These are phyloP conservation scores for Sphagnum magellanicum DNA, from an alignment of 228 moss, liverwort and hornwort species.

Conservation along the genomic window DNA sequence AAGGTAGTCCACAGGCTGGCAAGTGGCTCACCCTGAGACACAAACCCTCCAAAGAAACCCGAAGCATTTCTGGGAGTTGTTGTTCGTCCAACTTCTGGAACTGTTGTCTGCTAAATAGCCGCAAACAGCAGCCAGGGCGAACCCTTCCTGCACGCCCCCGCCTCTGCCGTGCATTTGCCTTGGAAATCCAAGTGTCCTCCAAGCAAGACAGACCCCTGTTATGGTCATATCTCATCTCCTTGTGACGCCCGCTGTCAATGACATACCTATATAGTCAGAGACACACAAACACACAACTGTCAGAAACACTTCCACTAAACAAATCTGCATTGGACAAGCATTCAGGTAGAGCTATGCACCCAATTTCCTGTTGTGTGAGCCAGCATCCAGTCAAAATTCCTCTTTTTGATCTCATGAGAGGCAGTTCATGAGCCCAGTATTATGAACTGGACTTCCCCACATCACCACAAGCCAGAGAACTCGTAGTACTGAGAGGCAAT, in stretches of 20 bases:
- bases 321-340: too few species aligned
- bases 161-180: slow-evolving; percentile 56
- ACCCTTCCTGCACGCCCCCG: slow-evolving; percentile 60
- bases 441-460: too few species aligned
- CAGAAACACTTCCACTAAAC: too few species aligned
- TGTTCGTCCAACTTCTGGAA: slow-evolving; percentile 51
- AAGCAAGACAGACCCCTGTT: slow-evolving; percentile 54
- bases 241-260: slow-evolving; percentile 51
- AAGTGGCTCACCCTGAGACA: slow-evolving; percentile 37
- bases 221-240: slow-evolving; percentile 62
- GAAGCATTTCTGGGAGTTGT: slow-evolving; percentile 54
- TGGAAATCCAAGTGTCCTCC: slow-evolving; percentile 61
- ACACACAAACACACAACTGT: too few species aligned
- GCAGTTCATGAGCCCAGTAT: too few species aligned
- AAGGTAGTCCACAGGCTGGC: too few species aligned
- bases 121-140: slow-evolving; percentile 45
- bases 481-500: too few species aligned
- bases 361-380: too few species aligned
- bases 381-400: too few species aligned
- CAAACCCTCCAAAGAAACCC: slow-evolving; percentile 54
- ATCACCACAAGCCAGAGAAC: too few species aligned
- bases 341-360: too few species aligned
- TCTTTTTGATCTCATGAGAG: too few species aligned
- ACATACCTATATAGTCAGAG: slow-evolving; percentile 28
- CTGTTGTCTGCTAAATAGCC: slow-evolving; percentile 52